These are phyloP conservation scores for Staphylotrichum longicolle DNA, from an alignment of 495 filamentous ascomycete genomes.

Conservation along the genomic window DNA sequence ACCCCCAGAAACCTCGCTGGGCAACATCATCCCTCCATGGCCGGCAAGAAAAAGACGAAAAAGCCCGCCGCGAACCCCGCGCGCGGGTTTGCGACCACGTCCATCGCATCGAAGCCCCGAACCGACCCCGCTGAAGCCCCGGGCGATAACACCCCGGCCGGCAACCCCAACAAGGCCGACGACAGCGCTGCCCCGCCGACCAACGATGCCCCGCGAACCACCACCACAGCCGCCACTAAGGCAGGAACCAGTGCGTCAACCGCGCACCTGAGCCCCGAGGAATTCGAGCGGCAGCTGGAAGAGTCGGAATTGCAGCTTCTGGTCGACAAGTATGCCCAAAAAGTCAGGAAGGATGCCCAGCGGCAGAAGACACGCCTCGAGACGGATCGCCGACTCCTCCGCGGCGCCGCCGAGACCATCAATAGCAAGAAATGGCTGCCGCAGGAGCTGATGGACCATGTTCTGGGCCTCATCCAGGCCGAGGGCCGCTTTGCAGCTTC, in stretches of 20 bases:
- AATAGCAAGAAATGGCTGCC: constrained; percentile 76
- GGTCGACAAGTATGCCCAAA: constrained; percentile 75
- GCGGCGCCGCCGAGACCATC: constrained; percentile 67
- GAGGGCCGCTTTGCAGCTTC: constrained; percentile 51
- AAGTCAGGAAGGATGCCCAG: constrained; percentile 62
- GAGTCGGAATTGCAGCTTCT: constrained; percentile 76
- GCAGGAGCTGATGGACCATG: constrained; percentile 69
- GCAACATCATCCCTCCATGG: constrained; percentile 51
- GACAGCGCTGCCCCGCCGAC: constrained; percentile 37
- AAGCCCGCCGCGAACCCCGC: constrained; percentile 81
- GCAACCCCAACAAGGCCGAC: constrained; percentile 19
- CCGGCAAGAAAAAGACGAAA: constrained; percentile 83
- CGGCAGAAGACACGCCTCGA: constrained; percentile 70
- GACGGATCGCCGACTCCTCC: constrained; percentile 74
- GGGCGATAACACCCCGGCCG: constrained; percentile 31
- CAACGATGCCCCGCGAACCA: constrained; percentile 34
- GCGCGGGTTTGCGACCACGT: constrained; percentile 89
- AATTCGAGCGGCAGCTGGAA: constrained; percentile 79
- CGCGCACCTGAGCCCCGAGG: constrained; percentile 64
- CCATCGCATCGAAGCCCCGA: constrained; percentile 69
- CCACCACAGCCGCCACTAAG: constrained; percentile 29
- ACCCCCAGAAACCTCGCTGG: not conserved
- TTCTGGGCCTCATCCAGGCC: constrained; percentile 59
- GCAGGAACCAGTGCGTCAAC: constrained; percentile 43
- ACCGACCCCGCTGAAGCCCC: constrained; percentile 41